phyloP scores from a whole-genome alignment of 176 grass and related monocot genomes.

The Zoysia japonica region DNA sequence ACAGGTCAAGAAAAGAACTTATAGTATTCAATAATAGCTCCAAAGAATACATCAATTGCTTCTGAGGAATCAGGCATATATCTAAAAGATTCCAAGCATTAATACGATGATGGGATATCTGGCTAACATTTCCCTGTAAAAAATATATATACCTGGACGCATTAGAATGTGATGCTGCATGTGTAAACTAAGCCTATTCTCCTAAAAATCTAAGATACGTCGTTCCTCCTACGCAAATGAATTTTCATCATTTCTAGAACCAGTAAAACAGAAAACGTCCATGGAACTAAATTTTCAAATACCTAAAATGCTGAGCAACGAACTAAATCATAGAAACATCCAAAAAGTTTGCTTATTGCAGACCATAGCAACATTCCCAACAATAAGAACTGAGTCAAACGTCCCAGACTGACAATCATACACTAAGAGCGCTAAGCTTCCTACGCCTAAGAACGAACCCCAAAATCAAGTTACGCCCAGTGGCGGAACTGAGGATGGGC shows the following conservation, averaged over 20 bases:
- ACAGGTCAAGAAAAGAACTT: neutral
- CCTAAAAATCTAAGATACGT: neutral
- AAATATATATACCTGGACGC: neutral
- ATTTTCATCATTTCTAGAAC: neutral
- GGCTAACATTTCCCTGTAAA: neutral
- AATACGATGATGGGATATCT: conserved; percentile 1
- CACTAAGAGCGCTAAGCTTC: neutral
- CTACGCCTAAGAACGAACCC: neutral
- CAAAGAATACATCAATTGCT: conserved; percentile 81
- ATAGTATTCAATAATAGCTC: conserved; percentile 49
- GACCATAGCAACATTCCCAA: neutral
- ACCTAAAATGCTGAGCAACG: neutral
- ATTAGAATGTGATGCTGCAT: neutral
- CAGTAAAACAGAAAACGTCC: neutral
- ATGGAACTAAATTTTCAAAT: neutral
- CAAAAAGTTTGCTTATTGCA: neutral
- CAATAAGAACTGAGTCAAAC: neutral
- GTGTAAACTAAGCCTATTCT: neutral
- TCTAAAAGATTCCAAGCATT: neutral
- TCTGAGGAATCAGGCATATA: conserved; percentile 55
- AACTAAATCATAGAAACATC: neutral
- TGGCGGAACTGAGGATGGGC: too few species aligned
- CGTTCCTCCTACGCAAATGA: neutral
- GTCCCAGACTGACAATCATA: neutral
- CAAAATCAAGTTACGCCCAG: neutral